phyloP scores from a whole-genome alignment of 805 yeast genomes.

The Dipodascus geniculatus region DNA sequence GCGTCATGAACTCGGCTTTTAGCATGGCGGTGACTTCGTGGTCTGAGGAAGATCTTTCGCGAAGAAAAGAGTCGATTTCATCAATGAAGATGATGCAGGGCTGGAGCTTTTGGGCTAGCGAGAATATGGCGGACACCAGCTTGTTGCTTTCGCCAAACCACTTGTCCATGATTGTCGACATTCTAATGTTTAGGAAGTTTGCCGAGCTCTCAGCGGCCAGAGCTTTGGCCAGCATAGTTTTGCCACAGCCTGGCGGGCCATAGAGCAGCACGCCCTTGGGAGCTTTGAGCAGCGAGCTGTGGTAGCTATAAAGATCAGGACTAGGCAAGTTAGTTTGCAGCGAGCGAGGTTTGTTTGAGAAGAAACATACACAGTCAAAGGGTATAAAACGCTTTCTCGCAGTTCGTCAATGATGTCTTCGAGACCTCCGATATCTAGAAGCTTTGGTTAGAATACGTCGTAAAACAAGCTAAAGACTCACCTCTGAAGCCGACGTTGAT shows the following conservation, averaged over 20 bases:
- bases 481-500: slow-evolving; percentile 56
- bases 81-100: slow-evolving; percentile 95
- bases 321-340: slow-evolving; percentile 14
- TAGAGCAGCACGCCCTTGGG: slow-evolving; percentile 89
- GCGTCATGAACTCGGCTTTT: slow-evolving; percentile 94
- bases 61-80: slow-evolving; percentile 87
- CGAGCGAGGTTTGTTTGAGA: slow-evolving; percentile 7
- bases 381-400: slow-evolving; percentile 79
- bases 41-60: slow-evolving; percentile 74
- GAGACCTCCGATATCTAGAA: slow-evolving; percentile 76
- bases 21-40: slow-evolving; percentile 93
- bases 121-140: slow-evolving; percentile 83
- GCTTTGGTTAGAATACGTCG: background rate
- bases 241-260: slow-evolving; percentile 98
- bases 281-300: slow-evolving; percentile 50
- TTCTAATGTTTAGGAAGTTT: slow-evolving; percentile 76
- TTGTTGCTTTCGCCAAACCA: slow-evolving; percentile 97
- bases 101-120: slow-evolving; percentile 77
- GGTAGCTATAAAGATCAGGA: slow-evolving; percentile 60
- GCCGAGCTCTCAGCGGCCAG: slow-evolving; percentile 88
- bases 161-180: slow-evolving; percentile 92
- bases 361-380: slow-evolving; percentile 38
- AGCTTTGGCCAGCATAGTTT: slow-evolving; percentile 94
- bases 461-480: slow-evolving; percentile 9
- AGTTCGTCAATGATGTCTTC: slow-evolving; percentile 74